Evolutionary conservation across 78 protist species (phyloP), one percentile per base, ranked within the genome.

Genomic region (Dictyostelium intermedium): DNA sequence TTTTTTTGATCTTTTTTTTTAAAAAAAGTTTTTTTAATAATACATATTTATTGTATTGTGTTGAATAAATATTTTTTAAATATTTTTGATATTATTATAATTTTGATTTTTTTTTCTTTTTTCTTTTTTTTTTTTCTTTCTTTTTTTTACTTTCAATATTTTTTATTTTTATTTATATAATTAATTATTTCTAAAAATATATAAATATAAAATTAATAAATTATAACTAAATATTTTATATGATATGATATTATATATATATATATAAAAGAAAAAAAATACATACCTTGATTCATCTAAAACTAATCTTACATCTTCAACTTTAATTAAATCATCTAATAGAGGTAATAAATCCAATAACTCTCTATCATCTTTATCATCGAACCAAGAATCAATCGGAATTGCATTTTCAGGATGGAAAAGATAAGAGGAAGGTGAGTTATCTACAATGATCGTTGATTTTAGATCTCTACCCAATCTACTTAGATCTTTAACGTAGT

Each of bases 331-430:
- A 84, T 76, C 84, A 76, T 92, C 96, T 53, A 92, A 84, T 53
- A 92, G 39, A 2, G 98, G 98, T 43, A 98, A 32, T 25, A 97
- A 56, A 37, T 96, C 96, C 23, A 84, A 20, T 27, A 98, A 73
- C 69, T 96, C 98, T 8, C 74, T 91, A 87, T 98, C 99, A 13
- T 47, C 73, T 85, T 37, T 53, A 50, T 97, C 97, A 81, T 93
- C 97, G 69, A 95, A 95, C 98, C 98, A 98, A 25, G 97, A 69
- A 39, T 43, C 82, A 53, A 96, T 84, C 16, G 99, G 98, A 66
- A 98, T 85, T 35, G 98, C 98, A 61, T 98, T 97, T 56, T 91
- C 96, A 16, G 98, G 97, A 66, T 98, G 98, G 72, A 97, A 95
- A 30, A 86, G 4, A 60, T 97, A 98, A n/a, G 98, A 93, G 2